These are phyloP conservation scores for Suhomyces bribrorum DNA, from an alignment of 1,139 yeast genomes.

Conservation along the genomic window DNA sequence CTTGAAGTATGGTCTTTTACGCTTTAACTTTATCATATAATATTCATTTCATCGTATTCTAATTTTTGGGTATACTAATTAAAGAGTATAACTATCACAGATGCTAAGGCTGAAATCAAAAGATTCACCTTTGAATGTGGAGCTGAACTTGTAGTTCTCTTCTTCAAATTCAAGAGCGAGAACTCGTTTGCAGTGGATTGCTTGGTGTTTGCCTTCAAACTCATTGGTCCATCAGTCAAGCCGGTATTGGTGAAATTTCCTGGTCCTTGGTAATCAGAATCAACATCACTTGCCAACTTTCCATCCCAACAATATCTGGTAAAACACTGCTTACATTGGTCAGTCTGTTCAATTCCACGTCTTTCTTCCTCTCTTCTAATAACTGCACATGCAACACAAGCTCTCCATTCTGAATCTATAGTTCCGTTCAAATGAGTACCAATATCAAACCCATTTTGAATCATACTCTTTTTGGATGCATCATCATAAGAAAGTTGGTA, in stretches of 20 bases:
- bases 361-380: slow-evolving; percentile 82
- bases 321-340: slow-evolving; percentile 75
- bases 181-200: not conserved
- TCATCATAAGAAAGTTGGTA: slow-evolving; percentile 63
- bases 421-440: slow-evolving; percentile 75
- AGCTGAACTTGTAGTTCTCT: slow-evolving; percentile 5
- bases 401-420: slow-evolving; percentile 68
- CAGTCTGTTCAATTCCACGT: slow-evolving; percentile 59
- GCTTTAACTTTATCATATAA: not conserved
- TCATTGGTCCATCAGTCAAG: slow-evolving; percentile 27
- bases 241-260: slow-evolving; percentile 33
- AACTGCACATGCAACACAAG: slow-evolving; percentile 88
- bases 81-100: not conserved
- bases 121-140: not conserved
- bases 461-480: slow-evolving; percentile 58
- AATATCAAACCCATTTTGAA: slow-evolving; percentile 79
- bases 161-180: slow-evolving; percentile 4
- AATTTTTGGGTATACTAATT: not conserved
- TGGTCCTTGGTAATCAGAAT: slow-evolving; percentile 11
- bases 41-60: not conserved
- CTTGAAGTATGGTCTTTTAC: too few species aligned
- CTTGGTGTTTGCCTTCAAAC: slow-evolving; percentile 1
- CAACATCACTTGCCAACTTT: slow-evolving; percentile 12
- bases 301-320: slow-evolving; percentile 85
- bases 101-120: not conserved